Evolutionary conservation across 306 rosid species (phyloP).

Genomic region (Sesbania bispinosa): DNA sequence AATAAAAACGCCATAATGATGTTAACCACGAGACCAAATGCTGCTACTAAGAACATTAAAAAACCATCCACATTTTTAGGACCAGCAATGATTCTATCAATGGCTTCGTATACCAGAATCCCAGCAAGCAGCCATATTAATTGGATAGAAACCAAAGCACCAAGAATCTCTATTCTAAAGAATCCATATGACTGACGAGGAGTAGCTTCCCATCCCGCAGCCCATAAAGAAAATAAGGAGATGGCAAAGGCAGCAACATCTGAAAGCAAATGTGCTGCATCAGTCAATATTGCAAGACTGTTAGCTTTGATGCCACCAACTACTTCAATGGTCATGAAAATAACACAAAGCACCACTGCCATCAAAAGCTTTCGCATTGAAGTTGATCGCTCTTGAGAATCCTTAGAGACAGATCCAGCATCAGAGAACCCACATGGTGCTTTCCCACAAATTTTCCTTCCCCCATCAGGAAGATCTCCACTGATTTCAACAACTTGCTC

Average conservation of each 20-base stretch:
- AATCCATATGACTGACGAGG: conserved; percentile 85
- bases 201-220: conserved; percentile 79
- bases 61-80: conserved; percentile 53
- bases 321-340: conserved; percentile 70
- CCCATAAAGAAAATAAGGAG: conserved; percentile 78
- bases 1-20: conserved; percentile 61
- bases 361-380: conserved; percentile 66
- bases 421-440: conserved; percentile 73
- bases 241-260: conserved; percentile 82
- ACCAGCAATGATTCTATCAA: conserved; percentile 44
- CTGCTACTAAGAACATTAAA: conserved; percentile 59
- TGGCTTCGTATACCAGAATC: conserved; percentile 72
- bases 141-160: conserved; percentile 76
- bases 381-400: conserved; percentile 60
- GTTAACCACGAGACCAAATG: conserved; percentile 71
- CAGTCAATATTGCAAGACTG: conserved; percentile 76
- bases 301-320: conserved; percentile 79
- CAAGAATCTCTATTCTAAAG: conserved; percentile 75
- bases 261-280: conserved; percentile 81
- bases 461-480: conserved; percentile 34
- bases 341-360: conserved; percentile 61
- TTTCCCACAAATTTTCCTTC: conserved; percentile 67
- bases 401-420: conserved; percentile 50
- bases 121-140: conserved; percentile 79
- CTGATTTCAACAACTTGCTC: conserved; percentile 53